Percentiles rank a stretch among this genome's conserved stretches.
Evolutionary conservation across 202 grass and related monocot genomes (phyloP).

Genomic region (Setaria viridis): DNA sequence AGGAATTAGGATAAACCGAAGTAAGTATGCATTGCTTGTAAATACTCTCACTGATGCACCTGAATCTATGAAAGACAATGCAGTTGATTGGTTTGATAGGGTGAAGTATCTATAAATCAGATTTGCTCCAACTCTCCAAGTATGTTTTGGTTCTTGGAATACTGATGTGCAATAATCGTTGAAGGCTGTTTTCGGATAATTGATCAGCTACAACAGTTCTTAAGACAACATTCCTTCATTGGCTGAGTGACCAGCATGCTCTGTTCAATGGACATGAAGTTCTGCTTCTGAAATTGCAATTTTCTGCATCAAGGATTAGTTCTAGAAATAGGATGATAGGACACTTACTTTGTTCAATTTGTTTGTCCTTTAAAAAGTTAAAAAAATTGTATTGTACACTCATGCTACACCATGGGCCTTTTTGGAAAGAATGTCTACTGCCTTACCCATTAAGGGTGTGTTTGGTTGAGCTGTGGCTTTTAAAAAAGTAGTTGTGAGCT

Average conservation of each 20-base stretch:
- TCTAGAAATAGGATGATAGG: constrained; percentile 43
- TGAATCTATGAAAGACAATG: constrained; percentile 37
- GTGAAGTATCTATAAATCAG: constrained; percentile 46
- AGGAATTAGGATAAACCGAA: constrained; percentile 45
- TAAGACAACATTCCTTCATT: constrained; percentile 31
- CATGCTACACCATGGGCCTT: constrained; percentile 31
- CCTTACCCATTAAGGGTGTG: constrained; percentile 9
- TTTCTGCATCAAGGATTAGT: constrained; percentile 44
- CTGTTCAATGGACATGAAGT: constrained; percentile 43
- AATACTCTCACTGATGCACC: constrained; percentile 42
- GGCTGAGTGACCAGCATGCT: constrained; percentile 32
- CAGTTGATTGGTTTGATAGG: constrained; percentile 50
- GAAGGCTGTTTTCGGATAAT: constrained; percentile 23
- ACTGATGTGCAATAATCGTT: constrained; percentile 24
- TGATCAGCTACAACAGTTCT: constrained; percentile 38
- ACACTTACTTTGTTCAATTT: constrained; percentile 44
- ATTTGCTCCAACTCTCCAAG: constrained; percentile 46
- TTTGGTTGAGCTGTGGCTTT: too few species aligned
- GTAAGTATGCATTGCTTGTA: constrained; percentile 47
- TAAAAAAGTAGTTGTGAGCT: too few species aligned
- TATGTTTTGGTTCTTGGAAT: constrained; percentile 49
- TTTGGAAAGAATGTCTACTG: constrained; percentile 28
- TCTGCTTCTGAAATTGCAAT: constrained; percentile 41
- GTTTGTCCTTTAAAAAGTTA: constrained; percentile 31
- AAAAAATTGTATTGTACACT: constrained; percentile 41